Conservation (phyloP, 192 early-diverging fungal genomes). For the Rhizoclosmatium globosum region DNA sequence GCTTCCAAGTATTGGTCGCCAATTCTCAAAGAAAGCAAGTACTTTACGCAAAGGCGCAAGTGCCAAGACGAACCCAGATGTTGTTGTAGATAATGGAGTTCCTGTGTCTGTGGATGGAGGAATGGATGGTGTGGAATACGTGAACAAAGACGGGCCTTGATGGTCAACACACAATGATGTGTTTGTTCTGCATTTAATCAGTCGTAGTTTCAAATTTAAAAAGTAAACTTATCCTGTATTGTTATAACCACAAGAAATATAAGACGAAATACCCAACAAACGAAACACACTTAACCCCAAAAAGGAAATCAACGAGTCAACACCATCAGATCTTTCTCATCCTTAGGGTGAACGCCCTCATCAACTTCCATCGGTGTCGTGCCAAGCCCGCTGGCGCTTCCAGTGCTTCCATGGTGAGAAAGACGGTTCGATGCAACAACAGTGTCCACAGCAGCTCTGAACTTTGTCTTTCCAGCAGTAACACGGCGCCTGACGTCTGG, state of each 20-base stretch:
- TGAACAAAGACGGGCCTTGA: slow-evolving; percentile 20
- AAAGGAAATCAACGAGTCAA: slow-evolving; percentile 17
- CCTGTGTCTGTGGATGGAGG: background rate
- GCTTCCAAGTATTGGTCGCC: slow-evolving; percentile 69
- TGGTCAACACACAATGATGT: slow-evolving; percentile 2
- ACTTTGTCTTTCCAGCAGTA: slow-evolving; percentile 25
- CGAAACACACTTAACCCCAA: background rate
- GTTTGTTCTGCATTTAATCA: too few species aligned
- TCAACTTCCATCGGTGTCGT: slow-evolving; percentile 31
- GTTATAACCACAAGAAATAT: background rate
- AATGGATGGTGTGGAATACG: slow-evolving; percentile 22
- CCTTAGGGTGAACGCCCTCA: slow-evolving; percentile 18
- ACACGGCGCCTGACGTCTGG: slow-evolving; percentile 68
- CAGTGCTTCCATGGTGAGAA: background rate
- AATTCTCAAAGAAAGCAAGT: slow-evolving; percentile 34
- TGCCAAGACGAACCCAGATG: background rate
- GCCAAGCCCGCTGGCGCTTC: background rate
- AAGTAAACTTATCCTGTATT: too few species aligned
- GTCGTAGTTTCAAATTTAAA: too few species aligned
- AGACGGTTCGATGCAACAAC: slow-evolving; percentile 17
- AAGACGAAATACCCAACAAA: background rate
- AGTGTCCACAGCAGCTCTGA: slow-evolving; percentile 28
- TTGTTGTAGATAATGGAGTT: background rate
- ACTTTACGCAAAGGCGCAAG: slow-evolving; percentile 23
- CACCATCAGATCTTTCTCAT: slow-evolving; percentile 35